Evolutionary conservation across 2,329 filamentous ascomycete genomes (phyloP), one percentile per base, ranked within the genome.

Genomic region (Neurospora sp.): DNA sequence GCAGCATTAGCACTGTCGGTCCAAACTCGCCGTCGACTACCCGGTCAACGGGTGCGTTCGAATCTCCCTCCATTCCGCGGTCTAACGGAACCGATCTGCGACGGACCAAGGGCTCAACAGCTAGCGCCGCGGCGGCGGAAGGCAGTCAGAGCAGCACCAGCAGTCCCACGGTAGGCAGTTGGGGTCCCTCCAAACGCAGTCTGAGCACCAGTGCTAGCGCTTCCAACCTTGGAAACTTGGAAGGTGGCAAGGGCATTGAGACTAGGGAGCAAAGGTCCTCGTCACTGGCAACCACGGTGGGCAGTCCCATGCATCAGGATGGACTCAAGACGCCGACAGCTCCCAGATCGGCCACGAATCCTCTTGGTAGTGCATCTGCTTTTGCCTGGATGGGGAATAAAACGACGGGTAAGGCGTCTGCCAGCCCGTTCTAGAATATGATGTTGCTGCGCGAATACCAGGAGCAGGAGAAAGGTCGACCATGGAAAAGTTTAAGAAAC

Each of bases 361-460:
- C 96, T 0, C 87, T 97, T 19, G 95, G 95, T 9, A 92, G 92
- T n/a, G 95, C 92, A 15, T 96, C 93, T 71, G 95, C 95, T 2
- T 98, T 98, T 82, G 90, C 92, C 13, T 98, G 94, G 94, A 90
- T 97, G 52, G 52, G 52, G 3, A 62, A 36, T 10, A 62, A 62
- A 36, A 33, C 52, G 69, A 70, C 38, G 70, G 68, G 19, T 66
- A 72, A 42, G 68, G 67, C 68, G 38, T 62, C 43, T 62, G 52
- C 52, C 23, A 62, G 52, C 17, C 52, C 52, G 4, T 33, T 62
- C 15, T 62, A 62, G 52, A 62, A 28, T 36, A 17, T 15, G 13
- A 4, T 36, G 8, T 33, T 28, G 52, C 28, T n/a, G 13, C 52
- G 13, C 52, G 23, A 23, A 52, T 1, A 52, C 7, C 19, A 52